Evolutionary conservation across 2,329 filamentous ascomycete species (phyloP).

Genomic region (Fusarium cyanostomum): DNA sequence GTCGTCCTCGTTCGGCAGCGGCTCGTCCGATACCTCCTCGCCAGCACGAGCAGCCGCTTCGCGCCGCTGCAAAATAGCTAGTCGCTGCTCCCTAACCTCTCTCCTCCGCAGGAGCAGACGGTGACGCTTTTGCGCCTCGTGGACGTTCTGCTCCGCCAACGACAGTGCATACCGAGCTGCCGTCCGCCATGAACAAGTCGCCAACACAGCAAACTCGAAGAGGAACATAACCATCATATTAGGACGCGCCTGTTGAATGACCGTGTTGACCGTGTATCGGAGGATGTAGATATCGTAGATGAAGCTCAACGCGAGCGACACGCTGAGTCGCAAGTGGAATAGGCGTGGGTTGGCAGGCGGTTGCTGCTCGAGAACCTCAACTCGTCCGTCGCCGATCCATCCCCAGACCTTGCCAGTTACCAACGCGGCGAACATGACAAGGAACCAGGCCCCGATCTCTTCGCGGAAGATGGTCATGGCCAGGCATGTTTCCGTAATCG

Average conservation of each 20-base stretch:
- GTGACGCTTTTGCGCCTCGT: conserved; percentile 75
- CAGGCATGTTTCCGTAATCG: conserved; percentile 93
- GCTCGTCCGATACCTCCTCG: conserved; percentile 66
- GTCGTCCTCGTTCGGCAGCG: conserved; percentile 73
- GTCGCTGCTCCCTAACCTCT: conserved; percentile 70
- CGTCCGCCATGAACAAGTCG: conserved; percentile 83
- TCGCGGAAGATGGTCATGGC: conserved; percentile 99
- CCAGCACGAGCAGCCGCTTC: conserved; percentile 59
- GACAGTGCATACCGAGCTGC: conserved; percentile 80
- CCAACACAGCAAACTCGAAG: conserved; percentile 93
- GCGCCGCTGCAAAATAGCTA: conserved; percentile 60
- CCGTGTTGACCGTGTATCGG: conserved; percentile 80
- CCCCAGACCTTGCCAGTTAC: conserved; percentile 97
- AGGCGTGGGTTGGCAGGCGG: conserved; percentile 87
- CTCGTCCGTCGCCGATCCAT: conserved; percentile 95
- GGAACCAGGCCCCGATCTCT: conserved; percentile 91
- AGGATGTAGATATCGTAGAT: conserved; percentile 83
- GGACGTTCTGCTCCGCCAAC: conserved; percentile 78
- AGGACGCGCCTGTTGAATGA: conserved; percentile 86
- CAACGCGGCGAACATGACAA: conserved; percentile 94
- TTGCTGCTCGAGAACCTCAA: conserved; percentile 95
- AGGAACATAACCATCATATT: conserved; percentile 99
- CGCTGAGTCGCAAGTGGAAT: conserved; percentile 84
- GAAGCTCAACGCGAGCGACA: conserved; percentile 82
- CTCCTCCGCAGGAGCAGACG: conserved; percentile 74